Evolutionary conservation across 345 rosid species (phyloP).

Genomic region (Bruguiera parviflora): DNA sequence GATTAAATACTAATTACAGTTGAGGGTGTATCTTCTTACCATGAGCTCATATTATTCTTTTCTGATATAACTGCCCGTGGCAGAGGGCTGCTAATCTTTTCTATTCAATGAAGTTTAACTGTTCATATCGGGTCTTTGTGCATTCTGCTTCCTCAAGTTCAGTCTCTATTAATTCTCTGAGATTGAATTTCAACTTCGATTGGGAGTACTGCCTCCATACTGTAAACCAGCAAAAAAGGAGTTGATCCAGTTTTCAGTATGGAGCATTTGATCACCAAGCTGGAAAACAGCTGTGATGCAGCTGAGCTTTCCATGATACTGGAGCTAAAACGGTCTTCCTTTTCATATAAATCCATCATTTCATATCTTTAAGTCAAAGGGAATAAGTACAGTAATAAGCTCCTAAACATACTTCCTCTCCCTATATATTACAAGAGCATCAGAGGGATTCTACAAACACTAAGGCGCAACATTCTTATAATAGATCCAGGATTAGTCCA

Average conservation of each 20-base stretch:
- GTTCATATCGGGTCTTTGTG: not conserved
- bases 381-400: not conserved
- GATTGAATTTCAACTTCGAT: conserved; percentile 1
- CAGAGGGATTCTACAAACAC: too few relatives aligned
- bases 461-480: too few relatives aligned
- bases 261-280: not conserved
- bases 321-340: not conserved
- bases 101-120: not conserved
- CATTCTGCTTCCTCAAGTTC: not conserved
- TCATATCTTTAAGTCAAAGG: not conserved
- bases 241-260: not conserved
- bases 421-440: too few relatives aligned
- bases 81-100: not conserved
- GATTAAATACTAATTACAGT: not conserved
- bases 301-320: not conserved
- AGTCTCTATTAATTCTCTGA: not conserved
- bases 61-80: not conserved
- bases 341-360: not conserved
- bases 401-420: not conserved
- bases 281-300: not conserved
- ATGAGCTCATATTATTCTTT: not conserved
- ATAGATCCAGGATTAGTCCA: not conserved
- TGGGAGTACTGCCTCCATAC: too few relatives aligned
- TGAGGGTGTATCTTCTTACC: not conserved
- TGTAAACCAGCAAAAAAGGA: not conserved